Base-by-base conservation (phyloP, 306 rosid species). In the Comarum palustre region DNA sequence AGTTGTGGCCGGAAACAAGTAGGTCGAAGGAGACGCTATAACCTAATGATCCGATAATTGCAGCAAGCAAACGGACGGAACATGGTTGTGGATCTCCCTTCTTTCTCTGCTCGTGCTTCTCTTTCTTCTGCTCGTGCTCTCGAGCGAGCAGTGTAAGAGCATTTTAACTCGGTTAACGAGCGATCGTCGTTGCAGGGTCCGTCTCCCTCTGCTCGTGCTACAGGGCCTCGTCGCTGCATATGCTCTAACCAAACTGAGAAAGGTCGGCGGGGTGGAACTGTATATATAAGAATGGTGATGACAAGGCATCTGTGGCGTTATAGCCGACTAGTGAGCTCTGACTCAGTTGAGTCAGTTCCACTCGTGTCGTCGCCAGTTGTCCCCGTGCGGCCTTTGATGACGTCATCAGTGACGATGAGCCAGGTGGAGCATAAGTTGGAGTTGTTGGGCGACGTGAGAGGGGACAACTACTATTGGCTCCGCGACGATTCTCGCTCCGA, bases 381-480 rank as follows among this genome's bases (percentile, higher is more conserved):
- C 16, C 31, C 31, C 15, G 31, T 55, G 17, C 79, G 39, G 61
- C 2, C 34, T 0, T 24, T 64, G 19, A 32, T 72, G 19, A 32
- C 60, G 52, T 60, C 80, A n/a, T 13, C 34, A 7, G 43, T 12
- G 31, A 69, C 14, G 48, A 51, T 34, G 73, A 50, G 71, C 38
- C 7, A 5, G 84, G 87, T 88, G 67, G 86, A 85, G 66, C 94
- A 86, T 47, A 43, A 2, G 2, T 86, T 91, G 97, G 92, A 91
- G 84, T 4, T 86, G 81, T 91, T 94, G 74, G 87, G 90, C 25
- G 96, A 94, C 51, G 90, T 80, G 6, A 86, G 98, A 58, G 79
- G 87, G 68, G 98, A 91, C 67, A 83, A 88, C 75, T 91, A 91
- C 84, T 91, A 88, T 32, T 91, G 98, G 97, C 93, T 91, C 39